These are phyloP conservation scores for Clonostachys solani DNA, from an alignment of 2,329 filamentous ascomycete species.

Conservation along the genomic window DNA sequence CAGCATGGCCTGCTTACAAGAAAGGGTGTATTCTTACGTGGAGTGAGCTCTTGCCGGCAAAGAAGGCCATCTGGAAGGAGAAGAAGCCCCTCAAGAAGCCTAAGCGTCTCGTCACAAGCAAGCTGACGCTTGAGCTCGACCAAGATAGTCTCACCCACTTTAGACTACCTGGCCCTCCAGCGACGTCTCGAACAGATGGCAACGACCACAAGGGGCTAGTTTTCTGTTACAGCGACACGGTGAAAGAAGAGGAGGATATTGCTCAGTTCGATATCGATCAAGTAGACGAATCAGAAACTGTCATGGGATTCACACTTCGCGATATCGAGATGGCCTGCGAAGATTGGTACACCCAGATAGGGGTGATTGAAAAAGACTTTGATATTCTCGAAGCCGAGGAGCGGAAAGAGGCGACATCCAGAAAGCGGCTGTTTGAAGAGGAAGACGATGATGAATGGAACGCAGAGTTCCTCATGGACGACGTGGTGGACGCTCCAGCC, in stretches of 20 bases:
- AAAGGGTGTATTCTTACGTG: slow-evolving; percentile 72
- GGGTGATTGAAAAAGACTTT: slow-evolving; percentile 36
- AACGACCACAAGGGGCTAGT: slow-evolving; percentile 43
- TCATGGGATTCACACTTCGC: slow-evolving; percentile 71
- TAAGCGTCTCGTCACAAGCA: slow-evolving; percentile 79
- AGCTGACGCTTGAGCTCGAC: slow-evolving; percentile 82
- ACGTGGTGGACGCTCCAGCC: slow-evolving; percentile 31
- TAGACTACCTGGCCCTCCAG: slow-evolving; percentile 61
- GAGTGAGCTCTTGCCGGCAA: slow-evolving; percentile 77
- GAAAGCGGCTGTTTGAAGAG: neutral
- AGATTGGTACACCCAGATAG: slow-evolving; percentile 72
- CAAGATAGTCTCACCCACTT: slow-evolving; percentile 85
- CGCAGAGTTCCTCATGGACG: slow-evolving; percentile 50
- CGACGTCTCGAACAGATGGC: slow-evolving; percentile 28
- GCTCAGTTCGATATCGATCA: slow-evolving; percentile 42
- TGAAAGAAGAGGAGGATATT: slow-evolving; percentile 23
- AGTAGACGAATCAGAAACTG: slow-evolving; percentile 55
- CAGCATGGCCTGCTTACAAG: slow-evolving; percentile 78
- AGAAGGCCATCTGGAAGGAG: slow-evolving; percentile 71
- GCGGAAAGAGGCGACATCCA: neutral
- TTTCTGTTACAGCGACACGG: slow-evolving; percentile 33
- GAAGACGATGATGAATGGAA: slow-evolving; percentile 59
- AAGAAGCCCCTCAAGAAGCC: slow-evolving; percentile 77
- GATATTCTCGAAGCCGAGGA: slow-evolving; percentile 21
- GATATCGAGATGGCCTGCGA: slow-evolving; percentile 84